Percentiles rank a stretch among this genome's conserved stretches.
phyloP scores from a whole-genome alignment of 2,329 filamentous ascomycete genomes.

The Cyphellophora europaea region DNA sequence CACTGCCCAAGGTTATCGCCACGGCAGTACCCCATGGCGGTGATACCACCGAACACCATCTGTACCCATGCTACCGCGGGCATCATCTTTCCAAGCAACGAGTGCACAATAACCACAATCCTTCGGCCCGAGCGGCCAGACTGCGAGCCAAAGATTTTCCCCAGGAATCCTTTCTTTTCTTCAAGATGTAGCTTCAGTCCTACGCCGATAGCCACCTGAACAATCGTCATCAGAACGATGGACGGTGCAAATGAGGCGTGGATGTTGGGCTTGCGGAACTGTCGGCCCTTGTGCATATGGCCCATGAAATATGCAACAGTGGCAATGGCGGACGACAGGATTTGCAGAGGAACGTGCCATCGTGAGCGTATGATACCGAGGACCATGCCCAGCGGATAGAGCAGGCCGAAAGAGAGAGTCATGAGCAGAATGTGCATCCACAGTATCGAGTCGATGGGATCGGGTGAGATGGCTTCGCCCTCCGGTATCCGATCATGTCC shows the following conservation, averaged over 20 bases:
- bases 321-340: constrained; percentile 63
- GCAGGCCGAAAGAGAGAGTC: constrained; percentile 76
- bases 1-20: constrained; percentile 89
- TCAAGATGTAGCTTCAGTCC: constrained; percentile 88
- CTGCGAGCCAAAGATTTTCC: constrained; percentile 44
- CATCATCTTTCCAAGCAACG: constrained; percentile 76
- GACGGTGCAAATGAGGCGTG: constrained; percentile 73
- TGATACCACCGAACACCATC: constrained; percentile 94
- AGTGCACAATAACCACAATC: constrained; percentile 63
- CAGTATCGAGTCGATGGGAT: constrained; percentile 74
- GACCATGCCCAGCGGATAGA: constrained; percentile 94
- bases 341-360: constrained; percentile 90
- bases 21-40: constrained; percentile 82
- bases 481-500: constrained; percentile 55
- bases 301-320: constrained; percentile 84
- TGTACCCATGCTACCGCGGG: constrained; percentile 83
- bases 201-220: constrained; percentile 68
- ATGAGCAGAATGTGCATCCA: constrained; percentile 93
- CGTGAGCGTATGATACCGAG: constrained; percentile 80
- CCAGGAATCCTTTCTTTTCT: constrained; percentile 60
- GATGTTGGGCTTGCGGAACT: constrained; percentile 66
- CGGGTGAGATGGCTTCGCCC: constrained; percentile 58
- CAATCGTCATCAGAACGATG: constrained; percentile 68
- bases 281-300: constrained; percentile 78
- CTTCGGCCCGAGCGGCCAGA: constrained; percentile 38